A percentile compares a stretch with the other conserved stretches of the same genome.
Evolutionary conservation across 2,329 filamentous ascomycete species (phyloP).

Genomic region (Diplodia intermedia): DNA sequence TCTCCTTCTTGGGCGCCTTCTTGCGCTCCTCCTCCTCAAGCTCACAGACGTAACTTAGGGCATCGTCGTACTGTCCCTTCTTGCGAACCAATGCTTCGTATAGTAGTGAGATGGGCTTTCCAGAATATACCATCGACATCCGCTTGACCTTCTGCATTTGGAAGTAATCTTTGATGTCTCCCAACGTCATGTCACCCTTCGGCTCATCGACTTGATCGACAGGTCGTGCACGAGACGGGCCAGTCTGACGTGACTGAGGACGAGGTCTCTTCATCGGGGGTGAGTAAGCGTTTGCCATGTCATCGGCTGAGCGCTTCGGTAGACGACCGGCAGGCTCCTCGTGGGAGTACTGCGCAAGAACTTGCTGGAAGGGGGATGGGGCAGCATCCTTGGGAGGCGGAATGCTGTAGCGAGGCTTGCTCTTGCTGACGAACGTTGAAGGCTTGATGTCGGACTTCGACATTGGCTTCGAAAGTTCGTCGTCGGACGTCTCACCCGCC

Average conservation of each 20-base stretch:
- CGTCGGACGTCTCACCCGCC: constrained; percentile 50
- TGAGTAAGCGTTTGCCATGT: constrained; percentile 37
- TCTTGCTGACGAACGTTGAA: constrained; percentile 58
- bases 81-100: constrained; percentile 58
- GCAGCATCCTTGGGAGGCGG: background rate
- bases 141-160: constrained; percentile 60
- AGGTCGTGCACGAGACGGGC: constrained; percentile 45
- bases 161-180: constrained; percentile 53
- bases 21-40: constrained; percentile 43
- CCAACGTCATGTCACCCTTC: constrained; percentile 38
- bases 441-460: constrained; percentile 66
- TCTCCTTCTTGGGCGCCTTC: background rate
- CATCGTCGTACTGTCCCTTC: constrained; percentile 62
- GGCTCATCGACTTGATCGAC: constrained; percentile 31
- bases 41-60: constrained; percentile 57
- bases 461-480: constrained; percentile 56
- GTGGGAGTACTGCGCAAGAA: constrained; percentile 4
- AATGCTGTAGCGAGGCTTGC: constrained; percentile 32
- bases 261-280: constrained; percentile 9
- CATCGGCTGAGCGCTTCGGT: constrained; percentile 44
- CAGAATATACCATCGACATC: constrained; percentile 58
- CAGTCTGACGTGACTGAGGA: constrained; percentile 38
- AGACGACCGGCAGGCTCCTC: background rate
- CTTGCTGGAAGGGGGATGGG: background rate
- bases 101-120: constrained; percentile 55